Evolutionary conservation across 108 stramenopile species (phyloP), one percentile per base, ranked within the genome.

Genomic region (Discostella pseudostelligera): DNA sequence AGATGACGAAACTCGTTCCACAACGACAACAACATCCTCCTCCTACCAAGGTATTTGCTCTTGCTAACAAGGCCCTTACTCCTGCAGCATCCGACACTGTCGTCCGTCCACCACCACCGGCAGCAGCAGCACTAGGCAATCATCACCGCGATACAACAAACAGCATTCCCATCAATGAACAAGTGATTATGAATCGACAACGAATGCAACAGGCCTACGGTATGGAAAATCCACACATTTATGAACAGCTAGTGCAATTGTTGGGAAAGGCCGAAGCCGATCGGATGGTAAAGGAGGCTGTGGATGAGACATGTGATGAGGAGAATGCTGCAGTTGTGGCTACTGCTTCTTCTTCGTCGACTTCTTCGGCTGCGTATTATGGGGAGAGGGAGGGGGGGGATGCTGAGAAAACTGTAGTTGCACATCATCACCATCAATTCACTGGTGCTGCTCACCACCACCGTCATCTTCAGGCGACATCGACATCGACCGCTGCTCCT

Each of bases 181-280:
- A 20, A 4, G 19, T 17, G 11, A 32, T 12, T 35, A 48, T 17
- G 11, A 32, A 35, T 35, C 28, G 35, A 7, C 10, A 12, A 7
- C 4, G 16, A 16, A 35, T 54, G 32, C 53, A 26, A 11, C 53
- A 10, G 3, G 55, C 55, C 36, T 56, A 39, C 16, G 35, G 35
- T 8, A 16, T 37, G 55, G 55, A 56, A 17, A 37, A 56, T 16
- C 55, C 17, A 3, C 55, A 35, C 2, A 32, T 56, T 16, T 56
- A 56, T 16, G 9, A 56, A 14, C 9, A 32, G 14, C 19, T 56
- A 14, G 55, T 56, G 2, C 36, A 19, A 14, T 37, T 56, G 32
- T 26, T 56, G 28, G 55, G 55, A 4, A 56, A 56, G 55, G 55
- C 35, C 3, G 55, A 36, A n/a, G 55, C 55, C 29, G 55, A 56